phyloP scores from a whole-genome alignment of 768 basidiomycete genomes.

The Sarcodon sp. region DNA sequence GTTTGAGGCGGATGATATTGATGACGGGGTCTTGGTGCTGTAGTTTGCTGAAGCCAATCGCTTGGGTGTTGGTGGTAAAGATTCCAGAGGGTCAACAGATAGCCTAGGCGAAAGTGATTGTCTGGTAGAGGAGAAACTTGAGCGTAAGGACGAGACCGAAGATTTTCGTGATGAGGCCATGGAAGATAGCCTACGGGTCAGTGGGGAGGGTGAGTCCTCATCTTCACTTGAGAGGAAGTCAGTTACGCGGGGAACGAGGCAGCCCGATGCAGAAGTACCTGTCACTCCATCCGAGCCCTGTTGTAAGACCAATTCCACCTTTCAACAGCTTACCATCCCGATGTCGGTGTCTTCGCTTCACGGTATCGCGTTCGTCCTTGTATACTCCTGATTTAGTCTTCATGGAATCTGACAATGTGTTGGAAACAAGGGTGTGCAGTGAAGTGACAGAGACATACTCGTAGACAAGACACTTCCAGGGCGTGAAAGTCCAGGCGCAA shows the following conservation, averaged over 20 bases:
- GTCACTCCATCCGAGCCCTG: constrained; percentile 29
- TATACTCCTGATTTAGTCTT: constrained; percentile 21
- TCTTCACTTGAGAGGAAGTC: constrained; percentile 18
- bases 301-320: constrained; percentile 26
- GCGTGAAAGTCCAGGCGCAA: constrained; percentile 8
- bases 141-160: constrained; percentile 8
- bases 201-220: constrained; percentile 25
- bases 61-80: too few species aligned
- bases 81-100: too few species aligned
- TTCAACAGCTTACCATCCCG: constrained; percentile 23
- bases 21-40: too few species aligned
- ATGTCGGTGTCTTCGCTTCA: constrained; percentile 19
- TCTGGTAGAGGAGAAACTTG: not conserved
- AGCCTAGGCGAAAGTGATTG: not conserved
- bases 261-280: constrained; percentile 11
- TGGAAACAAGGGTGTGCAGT: not conserved
- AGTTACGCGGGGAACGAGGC: not conserved
- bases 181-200: constrained; percentile 21
- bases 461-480: constrained; percentile 15
- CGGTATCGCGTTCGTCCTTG: constrained; percentile 25
- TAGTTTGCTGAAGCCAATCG: too few species aligned
- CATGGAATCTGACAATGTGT: constrained; percentile 7
- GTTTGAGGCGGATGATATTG: too few species aligned
- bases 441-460: constrained; percentile 3
- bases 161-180: constrained; percentile 10